phyloP scores from a whole-genome alignment of 2,329 filamentous ascomycete genomes.

The Hortaea werneckii region DNA sequence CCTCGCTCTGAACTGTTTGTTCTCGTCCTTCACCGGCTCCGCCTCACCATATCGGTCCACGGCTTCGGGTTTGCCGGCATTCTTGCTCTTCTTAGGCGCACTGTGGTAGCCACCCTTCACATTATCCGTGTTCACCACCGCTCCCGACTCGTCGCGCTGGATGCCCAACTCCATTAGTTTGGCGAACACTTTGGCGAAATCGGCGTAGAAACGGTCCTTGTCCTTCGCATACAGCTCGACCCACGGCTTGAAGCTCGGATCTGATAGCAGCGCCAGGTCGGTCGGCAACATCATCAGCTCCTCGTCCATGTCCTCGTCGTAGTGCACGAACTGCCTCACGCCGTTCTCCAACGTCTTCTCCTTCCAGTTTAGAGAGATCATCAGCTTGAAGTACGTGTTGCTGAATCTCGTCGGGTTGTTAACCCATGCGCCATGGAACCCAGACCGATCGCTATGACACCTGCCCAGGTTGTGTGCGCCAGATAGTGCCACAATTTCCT shows the following conservation, averaged over 20 bases:
- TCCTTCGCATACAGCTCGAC: conserved; percentile 51
- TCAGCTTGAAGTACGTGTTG: conserved; percentile 48
- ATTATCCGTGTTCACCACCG: conserved; percentile 48
- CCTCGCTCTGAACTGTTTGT: conserved; percentile 30
- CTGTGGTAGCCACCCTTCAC: conserved; percentile 45
- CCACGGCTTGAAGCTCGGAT: conserved; percentile 44
- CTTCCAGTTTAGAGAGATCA: conserved; percentile 45
- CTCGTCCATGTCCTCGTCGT: conserved; percentile 46
- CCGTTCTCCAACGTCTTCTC: conserved; percentile 44
- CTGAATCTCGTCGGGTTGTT: conserved; percentile 44
- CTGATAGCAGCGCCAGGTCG: conserved; percentile 48
- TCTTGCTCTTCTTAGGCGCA: conserved; percentile 47
- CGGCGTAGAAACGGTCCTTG: conserved; percentile 51
- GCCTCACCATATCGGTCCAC: conserved; percentile 28
- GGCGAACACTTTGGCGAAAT: conserved; percentile 49
- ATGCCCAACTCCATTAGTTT: conserved; percentile 55
- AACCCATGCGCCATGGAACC: conserved; percentile 48
- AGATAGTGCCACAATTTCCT: conserved; percentile 48
- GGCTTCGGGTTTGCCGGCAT: conserved; percentile 27
- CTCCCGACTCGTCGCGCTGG: conserved; percentile 42
- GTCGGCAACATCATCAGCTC: conserved; percentile 59
- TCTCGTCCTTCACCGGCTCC: conserved; percentile 31
- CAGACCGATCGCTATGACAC: conserved; percentile 45
- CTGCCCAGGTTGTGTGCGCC: conserved; percentile 49
- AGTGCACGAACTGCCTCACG: conserved; percentile 48